Evolutionary conservation across 2,329 filamentous ascomycete species (phyloP), one percentile per base, ranked within the genome.

Genomic region (Fusarium sterilihyphosum): DNA sequence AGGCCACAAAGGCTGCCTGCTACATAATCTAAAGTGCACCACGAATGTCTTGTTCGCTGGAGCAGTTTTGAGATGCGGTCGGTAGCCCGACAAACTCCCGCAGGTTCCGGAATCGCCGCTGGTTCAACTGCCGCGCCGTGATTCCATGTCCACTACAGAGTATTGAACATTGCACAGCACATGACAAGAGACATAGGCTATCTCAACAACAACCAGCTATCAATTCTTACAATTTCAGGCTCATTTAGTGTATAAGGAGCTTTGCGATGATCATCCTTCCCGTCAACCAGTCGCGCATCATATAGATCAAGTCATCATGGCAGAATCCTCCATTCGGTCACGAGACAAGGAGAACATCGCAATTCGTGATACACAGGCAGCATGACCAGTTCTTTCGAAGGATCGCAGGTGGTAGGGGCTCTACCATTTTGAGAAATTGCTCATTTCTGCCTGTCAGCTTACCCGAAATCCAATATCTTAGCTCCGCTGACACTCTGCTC

Each of bases 161-260:
- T n/a, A 37, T 18, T 18, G 16, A 2, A 35, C 29, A 33, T 24
- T 8, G 29, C 16, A 20, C 22, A 24, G 22, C 22, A 10, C 11
- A 35, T 20, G 29, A 9, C 11, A 33, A 33, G 12, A 35, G 16
- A 24, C 11, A 13, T 9, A 13, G 5, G 3, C 10, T 13, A n/a
- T n/a, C n/a, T n/a, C n/a, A n/a, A n/a, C n/a, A n/a, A n/a, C n/a
- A n/a, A n/a, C n/a, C n/a, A n/a, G n/a, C n/a, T n/a, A n/a, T n/a
- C n/a, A n/a, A n/a, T n/a, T n/a, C n/a, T n/a, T n/a, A n/a, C n/a
- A n/a, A n/a, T n/a, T n/a, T 33, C 29, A 10, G 3, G 16, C 12
- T 18, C 29, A 0, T 7, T 33, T 13, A 6, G 11, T 18, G 10
- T 33, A 0, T 2, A 33, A 5, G 5, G 4, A 14, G 0, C 14